phyloP scores from a whole-genome alignment of 1,284 basidiomycete genomes.

The Sanguinoderma infundibulare region DNA sequence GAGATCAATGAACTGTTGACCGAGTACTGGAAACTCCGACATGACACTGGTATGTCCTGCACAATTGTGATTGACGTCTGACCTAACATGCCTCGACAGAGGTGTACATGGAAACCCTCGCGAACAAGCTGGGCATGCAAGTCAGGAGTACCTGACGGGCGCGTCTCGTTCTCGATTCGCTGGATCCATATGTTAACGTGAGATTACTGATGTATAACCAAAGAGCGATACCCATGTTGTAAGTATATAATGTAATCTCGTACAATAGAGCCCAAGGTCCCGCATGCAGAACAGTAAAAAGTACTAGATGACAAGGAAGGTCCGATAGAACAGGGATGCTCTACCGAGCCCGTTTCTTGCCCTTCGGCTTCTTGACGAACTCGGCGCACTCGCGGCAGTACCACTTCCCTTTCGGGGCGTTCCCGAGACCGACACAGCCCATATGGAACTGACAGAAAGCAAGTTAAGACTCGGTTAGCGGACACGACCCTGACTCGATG shows the following conservation, averaged over 20 bases:
- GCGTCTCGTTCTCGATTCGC: neutral
- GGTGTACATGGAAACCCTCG: constrained; percentile 81
- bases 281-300: neutral
- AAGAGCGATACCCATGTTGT: constrained; percentile 14
- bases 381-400: constrained; percentile 65
- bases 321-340: neutral
- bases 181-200: neutral
- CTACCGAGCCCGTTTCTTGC: constrained; percentile 7
- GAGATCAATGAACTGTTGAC: constrained; percentile 79
- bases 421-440: constrained; percentile 66
- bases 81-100: constrained; percentile 44
- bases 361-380: constrained; percentile 10
- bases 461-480: neutral
- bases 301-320: neutral
- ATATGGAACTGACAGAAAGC: constrained; percentile 66
- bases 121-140: constrained; percentile 58
- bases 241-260: constrained; percentile 2
- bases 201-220: constrained; percentile 7
- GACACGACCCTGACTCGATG: neutral
- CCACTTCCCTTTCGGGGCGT: constrained; percentile 66
- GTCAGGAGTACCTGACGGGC: constrained; percentile 31
- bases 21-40: constrained; percentile 81
- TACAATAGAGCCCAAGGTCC: neutral
- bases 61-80: neutral
- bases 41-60: constrained; percentile 67